Base-by-base conservation (phyloP, 768 basidiomycete genomes). In the Leccinum obscurum region DNA sequence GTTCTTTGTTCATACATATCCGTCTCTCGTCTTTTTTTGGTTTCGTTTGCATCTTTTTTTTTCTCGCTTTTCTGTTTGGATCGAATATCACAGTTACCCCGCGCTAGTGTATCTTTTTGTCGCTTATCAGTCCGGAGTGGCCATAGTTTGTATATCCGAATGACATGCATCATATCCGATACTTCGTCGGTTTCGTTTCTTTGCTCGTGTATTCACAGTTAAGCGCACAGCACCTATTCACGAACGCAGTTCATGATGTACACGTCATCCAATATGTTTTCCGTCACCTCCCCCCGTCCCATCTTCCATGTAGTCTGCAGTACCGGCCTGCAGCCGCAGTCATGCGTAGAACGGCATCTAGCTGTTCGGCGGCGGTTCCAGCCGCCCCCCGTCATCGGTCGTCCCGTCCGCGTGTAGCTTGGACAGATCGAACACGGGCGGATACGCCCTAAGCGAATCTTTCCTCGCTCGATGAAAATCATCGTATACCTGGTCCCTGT, bases 401-500 rank as follows among this genome's bases (percentile, higher is more conserved):
- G 71, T 28, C 41, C 72, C 71, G 34, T 72, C 59, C 3, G 65
- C 13, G 2, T 57, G 65, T 0, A 72, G 52, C 57, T 64, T 64
- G 3, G 20, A 30, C 28, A 72, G 24, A 37, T 72, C 67, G 10
- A 69, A 71, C 44, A 74, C 30, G 3, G 71, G 65, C 0, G 71
- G 69, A 22, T 57, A 66, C 44, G 55, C 22, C 54, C 41, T 56
- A 6, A 72, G 64, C 24, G 62, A 56, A 3, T 35, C 39, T 55
- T 57, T 69, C 0, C 71, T 60, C 2, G 55, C 41, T 0, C 0
- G 11, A 2, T 26, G 32, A 1, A 78, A 76, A 32, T 77, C 66
- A 6, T 64, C 52, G 20, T 71, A 73, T 0, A 76, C 79, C 34
- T 73, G 74, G 11, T 71, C 70, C 6, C 66, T 64, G n/a, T 77